Evolutionary conservation across 2,329 filamentous ascomycete species (phyloP), one percentile per base, ranked within the genome.

Genomic region (Orbilia ellipsospora): DNA sequence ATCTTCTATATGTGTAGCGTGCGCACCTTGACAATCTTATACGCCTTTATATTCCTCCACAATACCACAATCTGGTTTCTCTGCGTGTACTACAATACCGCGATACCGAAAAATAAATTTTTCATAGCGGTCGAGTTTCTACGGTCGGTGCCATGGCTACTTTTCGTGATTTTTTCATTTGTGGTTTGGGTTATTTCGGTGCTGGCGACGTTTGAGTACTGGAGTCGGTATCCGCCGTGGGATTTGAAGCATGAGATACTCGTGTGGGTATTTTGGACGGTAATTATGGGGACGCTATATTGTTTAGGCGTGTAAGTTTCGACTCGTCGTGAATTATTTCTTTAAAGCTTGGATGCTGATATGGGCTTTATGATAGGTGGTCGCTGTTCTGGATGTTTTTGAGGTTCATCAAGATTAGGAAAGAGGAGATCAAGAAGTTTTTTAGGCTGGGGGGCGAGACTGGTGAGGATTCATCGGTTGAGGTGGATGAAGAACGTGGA

Each of bases 81-180:
- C 1, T 64, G 64, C 54, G 54, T 75, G 20, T 69, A 75, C 60
- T 75, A 75, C 48, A 75, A 75, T 26, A 69, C 51, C 42, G 2
- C 31, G 3, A 51, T 75, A 6, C 72, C 72, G 16, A 52, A 40
- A 12, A 7, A 54, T n/a, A 69, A 36, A 16, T 0, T 13, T 7
- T 75, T 75, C 51, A 26, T 75, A 3, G 12, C 55, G 10, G 7
- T 59, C 8, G 64, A 75, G 31, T 40, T 75, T 10, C 0, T 45
- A 1, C 50, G 70, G 16, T 51, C 44, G 6, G 26, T 68, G 1
- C 70, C 70, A n/a, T 62, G 50, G 28, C 20, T 74, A 5, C 12
- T 74, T 2, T 2, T 42, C 0, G 16, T 50, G 7, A 15, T 55
- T 1, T 8, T 52, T 2, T 54, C 66, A 5, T 12, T 57, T 6